Evolutionary conservation across 75 land plant genomes (phyloP).

Genomic region (Cupressus sempervirens): DNA sequence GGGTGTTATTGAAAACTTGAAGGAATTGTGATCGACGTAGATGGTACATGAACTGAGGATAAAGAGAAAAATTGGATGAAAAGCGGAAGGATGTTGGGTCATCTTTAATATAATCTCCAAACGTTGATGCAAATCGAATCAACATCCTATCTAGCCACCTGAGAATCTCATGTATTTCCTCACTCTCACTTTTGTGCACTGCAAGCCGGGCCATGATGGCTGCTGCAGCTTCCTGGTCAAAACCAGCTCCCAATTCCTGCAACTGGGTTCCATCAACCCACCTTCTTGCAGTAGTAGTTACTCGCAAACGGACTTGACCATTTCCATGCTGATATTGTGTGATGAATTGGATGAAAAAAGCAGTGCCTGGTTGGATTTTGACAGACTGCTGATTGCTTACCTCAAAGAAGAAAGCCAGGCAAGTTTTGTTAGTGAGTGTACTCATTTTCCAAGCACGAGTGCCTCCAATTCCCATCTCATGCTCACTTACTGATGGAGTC

Average conservation of each 20-base stretch:
- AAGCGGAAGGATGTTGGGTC: conserved; percentile 88
- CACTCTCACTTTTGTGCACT: conserved; percentile 57
- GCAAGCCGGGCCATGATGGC: conserved; percentile 86
- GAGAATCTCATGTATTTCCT: conserved; percentile 71
- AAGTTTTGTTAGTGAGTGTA: conserved; percentile 70
- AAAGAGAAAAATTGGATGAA: conserved; percentile 82
- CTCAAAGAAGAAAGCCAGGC: conserved; percentile 82
- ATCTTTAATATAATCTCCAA: conserved; percentile 86
- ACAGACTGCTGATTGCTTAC: conserved; percentile 48
- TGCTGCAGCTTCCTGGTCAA: conserved; percentile 99
- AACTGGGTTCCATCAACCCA: conserved; percentile 61
- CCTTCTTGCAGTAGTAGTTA: conserved; percentile 87
- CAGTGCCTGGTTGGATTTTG: conserved; percentile 49
- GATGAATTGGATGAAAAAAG: conserved; percentile 87
- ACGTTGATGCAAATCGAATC: conserved; percentile 82
- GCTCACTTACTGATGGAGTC: conserved; percentile 67
- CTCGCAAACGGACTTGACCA: conserved; percentile 62
- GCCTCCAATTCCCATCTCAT: conserved; percentile 81
- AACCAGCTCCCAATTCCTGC: conserved; percentile 70
- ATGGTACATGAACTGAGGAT: conserved; percentile 95
- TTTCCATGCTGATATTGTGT: conserved; percentile 74
- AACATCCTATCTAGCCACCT: conserved; percentile 87
- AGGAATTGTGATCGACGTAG: conserved; percentile 96
- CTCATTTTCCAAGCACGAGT: conserved; percentile 83
- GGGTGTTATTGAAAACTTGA: conserved; percentile 83